Evolutionary conservation across 2,329 filamentous ascomycete genomes (phyloP).

Genomic region (Sclerotinia nivalis): DNA sequence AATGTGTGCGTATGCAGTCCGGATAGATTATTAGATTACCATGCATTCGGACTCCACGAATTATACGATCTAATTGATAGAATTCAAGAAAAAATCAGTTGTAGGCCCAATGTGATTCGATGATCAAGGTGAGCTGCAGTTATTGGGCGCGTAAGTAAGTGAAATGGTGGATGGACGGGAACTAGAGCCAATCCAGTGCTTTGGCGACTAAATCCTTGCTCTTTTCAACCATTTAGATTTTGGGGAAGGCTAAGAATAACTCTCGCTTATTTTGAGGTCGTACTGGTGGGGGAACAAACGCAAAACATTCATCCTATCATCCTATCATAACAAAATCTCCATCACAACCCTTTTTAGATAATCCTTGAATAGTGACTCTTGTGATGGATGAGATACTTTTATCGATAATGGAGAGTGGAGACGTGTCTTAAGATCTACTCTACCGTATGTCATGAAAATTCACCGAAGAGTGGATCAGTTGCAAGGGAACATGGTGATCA

Average conservation of each 20-base stretch:
- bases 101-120: conserved; percentile 21
- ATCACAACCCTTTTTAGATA: conserved; percentile 10
- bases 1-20: conserved; percentile 12
- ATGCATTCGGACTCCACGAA: conserved; percentile 16
- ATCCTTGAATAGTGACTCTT: conserved; percentile 8
- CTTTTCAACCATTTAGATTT: conserved; percentile 16
- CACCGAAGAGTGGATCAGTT: conserved; percentile 12
- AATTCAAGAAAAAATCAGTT: neutral
- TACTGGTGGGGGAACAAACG: conserved; percentile 16
- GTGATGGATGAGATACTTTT: conserved; percentile 13
- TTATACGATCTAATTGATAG: conserved; percentile 8
- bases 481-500: neutral
- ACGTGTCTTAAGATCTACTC: conserved; percentile 12
- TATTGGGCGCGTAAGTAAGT: conserved; percentile 31
- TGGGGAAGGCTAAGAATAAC: neutral
- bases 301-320: conserved; percentile 20
- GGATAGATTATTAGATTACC: conserved; percentile 24
- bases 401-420: conserved; percentile 2
- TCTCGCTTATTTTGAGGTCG: conserved; percentile 12
- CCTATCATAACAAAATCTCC: conserved; percentile 1
- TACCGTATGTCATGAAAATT: conserved; percentile 5
- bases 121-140: conserved; percentile 19
- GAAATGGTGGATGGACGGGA: conserved; percentile 21
- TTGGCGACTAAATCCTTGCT: conserved; percentile 31
- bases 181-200: conserved; percentile 24